phyloP scores from a whole-genome alignment of 495 filamentous ascomycete genomes.

The Xylaria nigripes region DNA sequence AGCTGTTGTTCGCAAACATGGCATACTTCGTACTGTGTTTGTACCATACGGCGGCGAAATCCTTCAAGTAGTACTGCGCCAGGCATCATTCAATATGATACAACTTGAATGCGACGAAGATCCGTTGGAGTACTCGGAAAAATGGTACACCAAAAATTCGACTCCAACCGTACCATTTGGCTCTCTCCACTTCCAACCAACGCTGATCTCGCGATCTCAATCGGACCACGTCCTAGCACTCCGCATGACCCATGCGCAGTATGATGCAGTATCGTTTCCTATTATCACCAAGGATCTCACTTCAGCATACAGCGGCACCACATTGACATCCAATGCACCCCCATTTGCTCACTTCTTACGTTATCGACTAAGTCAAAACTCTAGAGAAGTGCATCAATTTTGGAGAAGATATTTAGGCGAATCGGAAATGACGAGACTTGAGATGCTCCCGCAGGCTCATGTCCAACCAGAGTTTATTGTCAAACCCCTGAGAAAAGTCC shows the following conservation, averaged over 20 bases:
- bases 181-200: conserved; percentile 31
- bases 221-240: conserved; percentile 48
- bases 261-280: conserved; percentile 55
- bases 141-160: background rate
- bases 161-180: background rate
- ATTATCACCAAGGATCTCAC: conserved; percentile 48
- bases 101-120: conserved; percentile 10
- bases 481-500: background rate
- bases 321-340: conserved; percentile 30
- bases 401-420: background rate
- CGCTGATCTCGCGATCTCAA: conserved; percentile 40
- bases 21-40: conserved; percentile 59
- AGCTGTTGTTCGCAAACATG: conserved; percentile 14
- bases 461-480: background rate
- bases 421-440: background rate
- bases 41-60: conserved; percentile 45
- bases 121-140: conserved; percentile 43
- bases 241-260: conserved; percentile 60
- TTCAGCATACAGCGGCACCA: conserved; percentile 40
- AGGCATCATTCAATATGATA: conserved; percentile 20
- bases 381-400: background rate
- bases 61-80: conserved; percentile 52
- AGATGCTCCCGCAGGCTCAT: background rate
- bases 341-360: conserved; percentile 50
- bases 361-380: conserved; percentile 19